A percentile compares a stretch with the other conserved stretches of the same genome.
phyloP scores from a whole-genome alignment of 768 basidiomycete species.

The Lentinus brumalis region DNA sequence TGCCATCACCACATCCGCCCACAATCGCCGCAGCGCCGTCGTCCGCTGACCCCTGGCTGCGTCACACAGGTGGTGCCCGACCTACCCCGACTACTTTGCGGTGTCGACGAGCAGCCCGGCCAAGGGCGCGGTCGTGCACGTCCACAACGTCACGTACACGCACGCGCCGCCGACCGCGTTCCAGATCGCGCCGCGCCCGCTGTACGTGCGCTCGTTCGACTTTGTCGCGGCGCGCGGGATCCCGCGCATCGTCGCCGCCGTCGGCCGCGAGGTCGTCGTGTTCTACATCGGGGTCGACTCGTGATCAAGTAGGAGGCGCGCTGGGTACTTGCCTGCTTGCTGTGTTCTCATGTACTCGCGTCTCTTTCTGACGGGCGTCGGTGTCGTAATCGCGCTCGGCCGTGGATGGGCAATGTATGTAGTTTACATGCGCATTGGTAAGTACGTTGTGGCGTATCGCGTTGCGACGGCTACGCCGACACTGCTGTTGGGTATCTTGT shows the following conservation, averaged over 20 bases:
- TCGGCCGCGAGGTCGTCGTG: constrained; percentile 59
- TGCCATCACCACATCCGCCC: no score
- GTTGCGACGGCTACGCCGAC: no score
- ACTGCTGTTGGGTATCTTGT: no score
- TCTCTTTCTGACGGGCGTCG: background rate
- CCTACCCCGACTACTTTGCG: constrained; percentile 76
- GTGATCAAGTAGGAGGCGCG: background rate
- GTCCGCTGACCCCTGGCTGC: background rate
- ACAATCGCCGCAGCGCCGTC: background rate
- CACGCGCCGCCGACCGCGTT: constrained; percentile 66
- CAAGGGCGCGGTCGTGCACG: constrained; percentile 67
- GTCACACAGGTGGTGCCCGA: constrained; percentile 68
- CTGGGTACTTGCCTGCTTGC: background rate
- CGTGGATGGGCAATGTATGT: no score
- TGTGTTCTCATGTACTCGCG: background rate
- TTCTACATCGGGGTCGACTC: constrained; percentile 67
- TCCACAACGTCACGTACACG: constrained; percentile 67
- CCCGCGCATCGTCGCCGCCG: constrained; percentile 67
- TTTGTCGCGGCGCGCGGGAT: constrained; percentile 64
- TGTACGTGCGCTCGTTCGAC: constrained; percentile 74
- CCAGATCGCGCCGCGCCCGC: constrained; percentile 58
- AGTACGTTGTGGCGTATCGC: no score
- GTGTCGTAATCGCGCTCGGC: no score
- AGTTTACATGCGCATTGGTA: no score
- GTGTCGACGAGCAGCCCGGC: constrained; percentile 61